Evolutionary conservation across 192 early-diverging fungal genomes (phyloP).

Genomic region (Backusella liffmaniae): DNA sequence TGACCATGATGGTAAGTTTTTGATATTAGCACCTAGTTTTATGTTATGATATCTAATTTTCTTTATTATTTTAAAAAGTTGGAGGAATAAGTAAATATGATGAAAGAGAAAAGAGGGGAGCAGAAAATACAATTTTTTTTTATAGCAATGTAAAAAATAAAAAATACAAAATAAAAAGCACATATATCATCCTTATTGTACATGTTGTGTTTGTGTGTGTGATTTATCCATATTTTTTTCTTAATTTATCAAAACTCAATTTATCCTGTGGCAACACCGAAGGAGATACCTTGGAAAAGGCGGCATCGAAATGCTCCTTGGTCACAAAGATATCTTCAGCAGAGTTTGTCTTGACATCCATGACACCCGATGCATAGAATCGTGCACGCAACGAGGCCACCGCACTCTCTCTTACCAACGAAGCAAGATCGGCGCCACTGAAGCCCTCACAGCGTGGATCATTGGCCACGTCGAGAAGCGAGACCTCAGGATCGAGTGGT

Average conservation of each 20-base stretch:
- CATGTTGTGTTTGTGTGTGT: neutral
- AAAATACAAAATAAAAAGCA: neutral
- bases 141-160: neutral
- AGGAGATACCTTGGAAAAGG: slow-evolving; percentile 76
- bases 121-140: neutral
- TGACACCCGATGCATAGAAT: slow-evolving; percentile 47
- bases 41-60: neutral
- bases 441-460: slow-evolving; percentile 70
- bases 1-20: slow-evolving; percentile 66
- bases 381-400: slow-evolving; percentile 73
- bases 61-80: slow-evolving; percentile 14
- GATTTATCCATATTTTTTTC: slow-evolving; percentile 22
- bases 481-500: slow-evolving; percentile 64
- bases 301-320: slow-evolving; percentile 70
- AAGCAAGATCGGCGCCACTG: slow-evolving; percentile 76
- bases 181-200: neutral
- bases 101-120: too few relatives aligned
- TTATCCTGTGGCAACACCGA: slow-evolving; percentile 60
- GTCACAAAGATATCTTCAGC: slow-evolving; percentile 53
- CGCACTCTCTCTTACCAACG: slow-evolving; percentile 76
- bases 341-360: slow-evolving; percentile 16
- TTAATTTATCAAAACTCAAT: slow-evolving; percentile 15
- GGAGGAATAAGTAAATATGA: slow-evolving; percentile 26
- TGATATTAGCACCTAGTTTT: neutral
- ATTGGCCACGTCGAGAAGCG: slow-evolving; percentile 55